Conservation (phyloP, 495 filamentous ascomycete genomes). For the Melanomma pulvis-pyrius region DNA sequence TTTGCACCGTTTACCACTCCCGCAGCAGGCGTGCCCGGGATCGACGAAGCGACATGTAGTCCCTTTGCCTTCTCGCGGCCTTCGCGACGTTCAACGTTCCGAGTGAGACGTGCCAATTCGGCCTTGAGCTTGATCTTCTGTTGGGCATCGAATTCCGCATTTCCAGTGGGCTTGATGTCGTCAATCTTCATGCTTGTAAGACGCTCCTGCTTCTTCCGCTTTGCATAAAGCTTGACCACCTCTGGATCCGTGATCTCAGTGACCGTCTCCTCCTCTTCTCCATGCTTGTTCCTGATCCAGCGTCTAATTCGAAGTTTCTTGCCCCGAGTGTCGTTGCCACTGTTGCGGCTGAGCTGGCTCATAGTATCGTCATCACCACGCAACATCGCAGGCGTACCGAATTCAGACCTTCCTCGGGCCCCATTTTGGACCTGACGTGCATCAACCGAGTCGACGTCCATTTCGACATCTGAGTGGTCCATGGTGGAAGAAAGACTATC, state of each 20-base stretch:
- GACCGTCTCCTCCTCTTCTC: slow-evolving; percentile 59
- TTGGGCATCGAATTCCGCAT: slow-evolving; percentile 68
- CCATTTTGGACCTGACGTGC: slow-evolving; percentile 46
- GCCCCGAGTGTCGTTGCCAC: slow-evolving; percentile 65
- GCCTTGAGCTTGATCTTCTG: slow-evolving; percentile 64
- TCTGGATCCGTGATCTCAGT: slow-evolving; percentile 71
- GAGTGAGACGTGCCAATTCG: slow-evolving; percentile 79
- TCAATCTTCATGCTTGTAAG: slow-evolving; percentile 65
- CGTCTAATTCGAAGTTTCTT: slow-evolving; percentile 78
- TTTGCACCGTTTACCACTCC: slow-evolving; percentile 37
- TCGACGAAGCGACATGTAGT: slow-evolving; percentile 45
- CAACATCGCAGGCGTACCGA: slow-evolving; percentile 57
- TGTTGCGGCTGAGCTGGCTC: slow-evolving; percentile 83
- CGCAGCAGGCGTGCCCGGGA: slow-evolving; percentile 44
- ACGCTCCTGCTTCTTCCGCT: slow-evolving; percentile 57
- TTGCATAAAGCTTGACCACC: slow-evolving; percentile 69
- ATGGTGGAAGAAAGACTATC: slow-evolving; percentile 68
- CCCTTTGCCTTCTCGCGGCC: slow-evolving; percentile 90
- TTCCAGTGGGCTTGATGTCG: slow-evolving; percentile 70
- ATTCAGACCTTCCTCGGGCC: slow-evolving; percentile 56
- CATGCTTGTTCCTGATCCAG: slow-evolving; percentile 61
- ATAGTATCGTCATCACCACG: slow-evolving; percentile 74
- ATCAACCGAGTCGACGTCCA: slow-evolving; percentile 69
- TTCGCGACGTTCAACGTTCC: slow-evolving; percentile 87
- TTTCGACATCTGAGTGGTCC: slow-evolving; percentile 64